Evolutionary conservation across 768 basidiomycete genomes (phyloP).

Genomic region (Daedalea quercina): DNA sequence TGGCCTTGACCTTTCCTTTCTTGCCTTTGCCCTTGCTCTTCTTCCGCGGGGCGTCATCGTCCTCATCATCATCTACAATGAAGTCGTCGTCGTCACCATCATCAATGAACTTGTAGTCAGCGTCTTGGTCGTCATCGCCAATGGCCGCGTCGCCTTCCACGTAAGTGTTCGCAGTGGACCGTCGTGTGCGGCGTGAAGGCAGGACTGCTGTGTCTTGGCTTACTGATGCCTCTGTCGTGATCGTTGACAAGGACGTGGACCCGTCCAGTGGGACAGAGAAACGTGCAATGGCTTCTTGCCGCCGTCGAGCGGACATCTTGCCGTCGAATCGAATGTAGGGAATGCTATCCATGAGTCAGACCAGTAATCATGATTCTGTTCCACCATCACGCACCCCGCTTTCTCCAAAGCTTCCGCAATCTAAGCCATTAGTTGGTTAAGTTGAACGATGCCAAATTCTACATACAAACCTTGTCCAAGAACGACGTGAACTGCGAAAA

Average conservation of each 20-base stretch:
- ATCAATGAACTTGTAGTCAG: constrained; percentile 22
- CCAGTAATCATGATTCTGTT: neutral
- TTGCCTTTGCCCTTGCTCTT: constrained; percentile 25
- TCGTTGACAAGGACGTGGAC: neutral
- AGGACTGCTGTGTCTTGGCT: constrained; percentile 6
- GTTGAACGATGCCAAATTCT: neutral
- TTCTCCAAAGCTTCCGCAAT: constrained; percentile 64
- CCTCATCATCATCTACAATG: constrained; percentile 11
- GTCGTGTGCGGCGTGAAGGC: constrained; percentile 2
- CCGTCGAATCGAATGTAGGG: constrained; percentile 80
- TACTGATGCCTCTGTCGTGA: constrained; percentile 1
- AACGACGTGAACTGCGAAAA: constrained; percentile 90
- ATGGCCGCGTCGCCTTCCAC: constrained; percentile 6
- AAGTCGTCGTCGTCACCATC: constrained; percentile 19
- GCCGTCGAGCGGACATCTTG: constrained; percentile 71
- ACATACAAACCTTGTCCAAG: constrained; percentile 58
- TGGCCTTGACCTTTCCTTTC: constrained; percentile 29
- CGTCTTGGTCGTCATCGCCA: constrained; percentile 16
- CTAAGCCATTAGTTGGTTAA: constrained; percentile 27
- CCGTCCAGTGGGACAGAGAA: constrained; percentile 64
- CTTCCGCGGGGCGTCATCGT: constrained; percentile 15
- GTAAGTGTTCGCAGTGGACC: neutral
- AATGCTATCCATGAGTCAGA: constrained; percentile 40
- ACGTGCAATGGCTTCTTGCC: constrained; percentile 68
- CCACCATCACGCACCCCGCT: constrained; percentile 40